Base-by-base conservation (phyloP, 2,329 filamentous ascomycete species). In the Endocalyx cinctus region DNA sequence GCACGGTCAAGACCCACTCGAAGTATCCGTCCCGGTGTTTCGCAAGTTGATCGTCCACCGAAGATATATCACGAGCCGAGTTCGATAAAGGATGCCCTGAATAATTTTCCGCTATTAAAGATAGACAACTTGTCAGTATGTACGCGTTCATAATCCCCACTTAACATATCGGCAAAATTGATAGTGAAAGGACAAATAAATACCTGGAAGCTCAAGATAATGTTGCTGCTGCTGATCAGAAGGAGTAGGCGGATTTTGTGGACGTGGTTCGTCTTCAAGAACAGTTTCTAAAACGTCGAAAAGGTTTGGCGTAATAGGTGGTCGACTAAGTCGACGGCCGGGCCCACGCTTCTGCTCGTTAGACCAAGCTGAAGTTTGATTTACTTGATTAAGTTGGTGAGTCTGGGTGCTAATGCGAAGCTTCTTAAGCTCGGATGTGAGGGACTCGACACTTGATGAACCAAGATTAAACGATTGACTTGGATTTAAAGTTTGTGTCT, bases 341-440 rank as follows among this genome's bases (percentile, higher is more conserved):
- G 39, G 31, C 33, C 40, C 42, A 11, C 45, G 43, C 29, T 44
- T 47, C 17, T 37, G 32, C 10, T 36, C 45, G 29, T 18, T 29
- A n/a, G 30, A 33, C 37, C 34, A 41, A 23, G 43, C 27, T 13
- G 37, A 25, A 17, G 37, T 39, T 20, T 27, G 28, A 10, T 40
- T 33, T 27, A 37, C 38, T 29, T 30, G 45, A 23, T 27, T 41
- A 15, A 44, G 25, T 30, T 48, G 35, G 25, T 33, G 37, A 27
- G 23, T 33, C 15, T 36, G 39, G 12, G 31, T 19, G 20, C 38
- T 33, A 34, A 46, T 40, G 37, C 58, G 57, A 30, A 64, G 51
- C 35, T 55, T 54, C 37, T 52, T 45, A 10, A 63, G 46, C 16
- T 56, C 46, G n/a, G 46, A 37, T 27, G 57, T 48, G 20, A 64